Conservation (phyloP, 257 asterid species). For the Eucommia ulmoides region DNA sequence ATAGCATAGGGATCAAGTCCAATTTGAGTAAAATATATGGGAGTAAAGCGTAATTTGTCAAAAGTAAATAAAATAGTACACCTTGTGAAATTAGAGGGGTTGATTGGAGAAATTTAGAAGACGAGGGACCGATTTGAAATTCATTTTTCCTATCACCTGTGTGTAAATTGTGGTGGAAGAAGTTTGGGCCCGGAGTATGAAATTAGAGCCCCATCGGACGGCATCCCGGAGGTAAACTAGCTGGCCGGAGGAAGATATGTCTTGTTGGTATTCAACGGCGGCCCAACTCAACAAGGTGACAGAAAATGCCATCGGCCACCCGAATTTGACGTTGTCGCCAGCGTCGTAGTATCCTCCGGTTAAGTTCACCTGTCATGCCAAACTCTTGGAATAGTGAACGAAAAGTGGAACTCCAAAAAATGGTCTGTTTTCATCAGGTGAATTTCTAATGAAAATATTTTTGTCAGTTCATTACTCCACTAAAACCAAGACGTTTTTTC, state of each 20-base stretch:
- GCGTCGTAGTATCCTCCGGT: background rate
- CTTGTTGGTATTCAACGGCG: background rate
- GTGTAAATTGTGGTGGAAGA: background rate
- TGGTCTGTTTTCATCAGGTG: background rate
- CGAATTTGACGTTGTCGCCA: background rate
- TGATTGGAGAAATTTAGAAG: too few species aligned
- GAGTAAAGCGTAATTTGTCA: too few species aligned
- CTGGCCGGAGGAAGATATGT: background rate
- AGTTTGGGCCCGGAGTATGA: background rate
- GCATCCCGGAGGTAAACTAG: background rate
- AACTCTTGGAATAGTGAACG: background rate
- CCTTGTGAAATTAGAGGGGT: too few species aligned
- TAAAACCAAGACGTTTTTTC: too few species aligned
- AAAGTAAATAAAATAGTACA: too few species aligned
- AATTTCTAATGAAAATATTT: too few species aligned
- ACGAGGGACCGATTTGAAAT: too few species aligned
- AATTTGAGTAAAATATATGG: too few species aligned
- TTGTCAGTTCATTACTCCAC: background rate
- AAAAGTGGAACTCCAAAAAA: background rate
- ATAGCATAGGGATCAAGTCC: too few species aligned
- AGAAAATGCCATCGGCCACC: background rate
- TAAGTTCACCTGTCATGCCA: background rate
- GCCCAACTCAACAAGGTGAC: background rate
- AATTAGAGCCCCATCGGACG: background rate
- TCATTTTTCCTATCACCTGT: too few species aligned